Evolutionary conservation across 1,284 basidiomycete genomes (phyloP).

Genomic region (Athelia sp.): DNA sequence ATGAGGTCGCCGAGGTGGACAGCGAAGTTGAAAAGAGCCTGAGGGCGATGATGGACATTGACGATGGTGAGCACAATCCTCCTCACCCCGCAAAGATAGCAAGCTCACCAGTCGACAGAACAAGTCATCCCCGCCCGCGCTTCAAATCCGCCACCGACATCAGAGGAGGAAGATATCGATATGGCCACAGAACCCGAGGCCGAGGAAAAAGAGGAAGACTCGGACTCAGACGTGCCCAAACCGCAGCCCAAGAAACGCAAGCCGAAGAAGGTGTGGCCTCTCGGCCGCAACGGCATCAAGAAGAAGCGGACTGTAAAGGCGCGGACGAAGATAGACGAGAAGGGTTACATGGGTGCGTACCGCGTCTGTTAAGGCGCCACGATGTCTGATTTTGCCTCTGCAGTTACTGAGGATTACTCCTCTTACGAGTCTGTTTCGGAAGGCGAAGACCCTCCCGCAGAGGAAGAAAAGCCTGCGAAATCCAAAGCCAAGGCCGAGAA

Average conservation of each 20-base stretch:
- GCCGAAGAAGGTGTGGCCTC: conserved; percentile 56
- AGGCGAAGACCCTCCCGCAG: conserved; percentile 34
- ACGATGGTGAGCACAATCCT: conserved; percentile 47
- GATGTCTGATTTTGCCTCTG: not conserved
- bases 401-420: conserved; percentile 75
- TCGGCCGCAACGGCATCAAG: conserved; percentile 69
- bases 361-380: not conserved
- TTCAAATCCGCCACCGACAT: conserved; percentile 7
- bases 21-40: conserved; percentile 34
- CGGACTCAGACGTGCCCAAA: conserved; percentile 32
- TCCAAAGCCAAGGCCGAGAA: conserved; percentile 26
- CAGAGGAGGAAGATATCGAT: conserved; percentile 11
- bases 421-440: conserved; percentile 75
- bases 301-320: conserved; percentile 63
- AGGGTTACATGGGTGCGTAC: conserved; percentile 66
- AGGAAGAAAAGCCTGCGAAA: conserved; percentile 25
- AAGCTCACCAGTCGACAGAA: not conserved
- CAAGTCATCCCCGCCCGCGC: not conserved
- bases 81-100: no score
- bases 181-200: conserved; percentile 22
- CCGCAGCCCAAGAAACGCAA: conserved; percentile 47
- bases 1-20: conserved; percentile 33
- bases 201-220: conserved; percentile 28
- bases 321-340: conserved; percentile 47
- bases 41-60: conserved; percentile 70